Conservation (phyloP, 768 basidiomycete species). For the Cystobasidiopsis lactophilus region DNA sequence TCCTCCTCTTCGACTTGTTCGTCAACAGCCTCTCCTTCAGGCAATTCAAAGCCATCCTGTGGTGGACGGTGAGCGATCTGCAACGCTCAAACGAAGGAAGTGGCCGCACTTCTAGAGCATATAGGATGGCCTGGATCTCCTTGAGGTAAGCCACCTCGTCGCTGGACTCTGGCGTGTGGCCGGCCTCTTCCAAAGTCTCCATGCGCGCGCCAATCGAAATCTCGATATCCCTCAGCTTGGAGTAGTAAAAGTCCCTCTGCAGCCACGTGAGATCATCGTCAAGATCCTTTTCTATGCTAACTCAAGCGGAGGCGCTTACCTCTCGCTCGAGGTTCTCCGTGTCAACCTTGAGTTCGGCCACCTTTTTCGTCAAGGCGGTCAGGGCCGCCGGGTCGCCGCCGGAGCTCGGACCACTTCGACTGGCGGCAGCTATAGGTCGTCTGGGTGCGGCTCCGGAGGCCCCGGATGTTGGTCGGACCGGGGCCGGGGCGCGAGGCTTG, state of each 20-base stretch:
- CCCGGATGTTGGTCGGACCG: constrained; percentile 6
- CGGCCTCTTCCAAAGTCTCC: constrained; percentile 40
- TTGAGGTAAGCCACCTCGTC: constrained; percentile 31
- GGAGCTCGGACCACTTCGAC: not conserved
- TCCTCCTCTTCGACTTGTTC: constrained; percentile 50
- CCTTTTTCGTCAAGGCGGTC: constrained; percentile 47
- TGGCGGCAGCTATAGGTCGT: not conserved
- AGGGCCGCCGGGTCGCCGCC: constrained; percentile 32
- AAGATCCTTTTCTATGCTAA: constrained; percentile 25
- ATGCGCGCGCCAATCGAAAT: constrained; percentile 65
- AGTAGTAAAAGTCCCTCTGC: constrained; percentile 69
- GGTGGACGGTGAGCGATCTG: too few relatives aligned
- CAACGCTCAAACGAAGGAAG: not conserved
- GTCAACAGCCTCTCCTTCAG: constrained; percentile 36
- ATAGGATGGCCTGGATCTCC: constrained; percentile 77
- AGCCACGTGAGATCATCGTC: not conserved
- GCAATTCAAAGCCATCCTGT: constrained; percentile 85
- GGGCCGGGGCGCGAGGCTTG: not conserved
- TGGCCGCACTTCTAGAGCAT: constrained; percentile 64
- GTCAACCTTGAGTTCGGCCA: constrained; percentile 57
- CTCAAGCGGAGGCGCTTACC: constrained; percentile 21
- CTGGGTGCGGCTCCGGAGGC: constrained; percentile 1
- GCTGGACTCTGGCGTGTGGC: too few relatives aligned
- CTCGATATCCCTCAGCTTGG: constrained; percentile 91
- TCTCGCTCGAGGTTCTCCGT: constrained; percentile 90